A percentile compares a stretch with the other conserved stretches of the same genome.
phyloP scores from a whole-genome alignment of 2,329 filamentous ascomycete species.

The Periconia digitata region DNA sequence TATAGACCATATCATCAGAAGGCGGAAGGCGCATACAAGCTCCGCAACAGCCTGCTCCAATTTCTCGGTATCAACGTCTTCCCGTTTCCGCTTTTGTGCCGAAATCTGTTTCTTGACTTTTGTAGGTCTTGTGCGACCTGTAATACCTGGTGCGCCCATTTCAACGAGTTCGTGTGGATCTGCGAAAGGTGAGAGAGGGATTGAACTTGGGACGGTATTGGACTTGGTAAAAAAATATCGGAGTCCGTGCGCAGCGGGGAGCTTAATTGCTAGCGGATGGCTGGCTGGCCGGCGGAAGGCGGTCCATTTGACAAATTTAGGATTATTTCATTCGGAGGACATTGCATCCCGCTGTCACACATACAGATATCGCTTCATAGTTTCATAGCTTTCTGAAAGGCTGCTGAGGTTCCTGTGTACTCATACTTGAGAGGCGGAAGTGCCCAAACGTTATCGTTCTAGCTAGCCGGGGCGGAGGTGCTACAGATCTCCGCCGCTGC shows the following conservation, averaged over 20 bases:
- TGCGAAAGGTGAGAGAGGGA: conserved; percentile 1
- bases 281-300: too few relatives aligned
- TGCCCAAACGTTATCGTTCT: too few relatives aligned
- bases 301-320: too few relatives aligned
- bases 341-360: too few relatives aligned
- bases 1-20: background rate
- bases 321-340: too few relatives aligned
- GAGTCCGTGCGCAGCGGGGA: conserved; percentile 22
- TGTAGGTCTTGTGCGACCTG: conserved; percentile 50
- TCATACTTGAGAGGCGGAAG: too few relatives aligned
- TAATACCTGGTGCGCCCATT: conserved; percentile 38
- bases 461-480: background rate
- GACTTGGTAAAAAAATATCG: conserved; percentile 18
- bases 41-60: conserved; percentile 48
- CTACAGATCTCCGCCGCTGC: background rate
- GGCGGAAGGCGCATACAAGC: conserved; percentile 35
- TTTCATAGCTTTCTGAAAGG: too few relatives aligned
- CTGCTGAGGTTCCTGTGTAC: too few relatives aligned
- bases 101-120: conserved; percentile 60
- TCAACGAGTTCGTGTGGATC: conserved; percentile 11
- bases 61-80: conserved; percentile 52
- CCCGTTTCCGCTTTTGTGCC: conserved; percentile 57
- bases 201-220: conserved; percentile 1
- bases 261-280: background rate
- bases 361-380: too few relatives aligned